Evolutionary conservation across 495 filamentous ascomycete species (phyloP), one percentile per base, ranked within the genome.

Genomic region (Aspergillus coremiiformis): DNA sequence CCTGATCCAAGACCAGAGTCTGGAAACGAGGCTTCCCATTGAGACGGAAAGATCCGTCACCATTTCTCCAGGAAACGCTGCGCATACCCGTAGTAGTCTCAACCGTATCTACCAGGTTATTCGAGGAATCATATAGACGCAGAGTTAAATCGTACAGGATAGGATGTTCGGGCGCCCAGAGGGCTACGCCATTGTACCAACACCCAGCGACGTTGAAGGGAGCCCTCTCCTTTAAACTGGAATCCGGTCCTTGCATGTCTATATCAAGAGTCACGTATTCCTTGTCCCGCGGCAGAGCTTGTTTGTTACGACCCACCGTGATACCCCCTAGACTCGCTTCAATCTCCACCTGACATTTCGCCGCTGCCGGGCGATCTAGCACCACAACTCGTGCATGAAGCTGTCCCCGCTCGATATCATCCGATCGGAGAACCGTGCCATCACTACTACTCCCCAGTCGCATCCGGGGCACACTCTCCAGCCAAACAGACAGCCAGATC

Each of bases 1-100:
- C 69, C 27, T 72, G 69, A 24, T 72, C 69, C 30, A 72, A 46
- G 37, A 67, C 64, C 4, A 72, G 49, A 41, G 62, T 62, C 39
- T 72, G 67, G 58, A 72, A 72, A n/a, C 55, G 53, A 6, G 69
- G 69, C 45, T 65, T 66, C 14, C 61, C 67, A 19, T 72, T 72
- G 12, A 72, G 47, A 11, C 64, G 58, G 61, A 72, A 72, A 1
- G 69, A 70, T 1, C 67, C 66, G 48, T 72, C 69, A 0, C 64
- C 66, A 10, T 33, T 64, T 12, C 63, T 54, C 69, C 69, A 72
- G 8, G 59, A 58, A 0, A 72, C 23, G 20, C 59, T 63, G 37
- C 67, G 67, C 69, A 72, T 72, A 2, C 69, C 69, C 0, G 61
- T 59, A 0, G 67, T 70, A 0, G 64, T 72, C 6, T 57, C 24